Evolutionary conservation across 345 rosid species (phyloP).

Genomic region (Iberis pinnata): DNA sequence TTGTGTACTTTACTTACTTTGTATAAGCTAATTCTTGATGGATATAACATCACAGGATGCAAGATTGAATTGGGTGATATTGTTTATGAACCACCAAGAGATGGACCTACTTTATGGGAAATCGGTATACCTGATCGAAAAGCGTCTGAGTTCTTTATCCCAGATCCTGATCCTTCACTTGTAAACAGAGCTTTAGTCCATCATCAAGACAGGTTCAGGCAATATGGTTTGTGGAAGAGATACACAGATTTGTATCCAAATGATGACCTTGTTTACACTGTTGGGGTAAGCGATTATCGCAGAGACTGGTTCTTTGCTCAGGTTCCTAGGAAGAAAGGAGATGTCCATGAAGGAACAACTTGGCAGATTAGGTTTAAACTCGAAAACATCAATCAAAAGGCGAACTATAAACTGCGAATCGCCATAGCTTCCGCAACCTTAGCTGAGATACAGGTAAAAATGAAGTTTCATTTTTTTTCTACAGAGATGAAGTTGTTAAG

Average conservation of each 20-base stretch:
- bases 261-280: constrained; percentile 66
- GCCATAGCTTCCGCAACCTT: constrained; percentile 81
- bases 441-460: constrained; percentile 71
- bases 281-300: constrained; percentile 61
- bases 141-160: constrained; percentile 74
- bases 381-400: constrained; percentile 31
- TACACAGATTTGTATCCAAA: constrained; percentile 75
- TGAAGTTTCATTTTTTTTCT: background rate
- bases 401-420: constrained; percentile 50
- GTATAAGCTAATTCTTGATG: constrained; percentile 15
- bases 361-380: constrained; percentile 72
- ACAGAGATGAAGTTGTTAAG: background rate
- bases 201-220: constrained; percentile 74
- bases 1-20: background rate
- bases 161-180: constrained; percentile 65
- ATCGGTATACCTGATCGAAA: constrained; percentile 89
- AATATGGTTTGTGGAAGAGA: constrained; percentile 89
- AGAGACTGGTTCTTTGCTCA: constrained; percentile 94
- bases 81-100: constrained; percentile 73
- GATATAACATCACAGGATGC: constrained; percentile 30
- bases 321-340: constrained; percentile 44
- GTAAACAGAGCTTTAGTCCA: constrained; percentile 41
- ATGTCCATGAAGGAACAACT: constrained; percentile 30
- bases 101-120: constrained; percentile 95
- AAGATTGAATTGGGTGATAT: constrained; percentile 59